phyloP scores from a whole-genome alignment of 192 early-diverging fungal species.

The Mortierella hygrophila region DNA sequence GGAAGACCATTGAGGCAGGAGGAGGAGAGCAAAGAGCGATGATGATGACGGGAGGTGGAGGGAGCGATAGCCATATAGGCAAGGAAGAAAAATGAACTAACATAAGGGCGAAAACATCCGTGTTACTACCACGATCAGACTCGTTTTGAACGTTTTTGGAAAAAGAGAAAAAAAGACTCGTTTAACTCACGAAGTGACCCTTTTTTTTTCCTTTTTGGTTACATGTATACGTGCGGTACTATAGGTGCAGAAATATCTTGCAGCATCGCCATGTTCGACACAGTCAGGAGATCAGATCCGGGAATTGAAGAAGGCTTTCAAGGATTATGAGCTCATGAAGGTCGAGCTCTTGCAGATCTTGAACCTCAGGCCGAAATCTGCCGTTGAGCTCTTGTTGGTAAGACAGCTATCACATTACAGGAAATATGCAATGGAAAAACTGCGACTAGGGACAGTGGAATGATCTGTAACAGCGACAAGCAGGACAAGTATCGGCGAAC shows the following conservation, averaged over 20 bases:
- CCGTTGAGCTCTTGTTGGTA: constrained; percentile 77
- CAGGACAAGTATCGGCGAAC: too few species aligned
- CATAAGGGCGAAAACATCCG: not conserved
- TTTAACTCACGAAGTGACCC: not conserved
- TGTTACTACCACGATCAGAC: not conserved
- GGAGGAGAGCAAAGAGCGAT: too few species aligned
- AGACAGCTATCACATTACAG: not conserved
- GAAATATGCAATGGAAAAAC: too few species aligned
- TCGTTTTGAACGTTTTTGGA: too few species aligned
- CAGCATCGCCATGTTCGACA: constrained; percentile 66
- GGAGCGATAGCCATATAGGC: too few species aligned
- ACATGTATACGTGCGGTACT: not conserved
- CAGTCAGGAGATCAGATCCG: constrained; percentile 69
- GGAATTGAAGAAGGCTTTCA: constrained; percentile 59
- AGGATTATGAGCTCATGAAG: constrained; percentile 70
- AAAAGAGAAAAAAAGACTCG: too few species aligned
- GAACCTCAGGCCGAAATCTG: constrained; percentile 74
- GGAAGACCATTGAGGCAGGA: not conserved
- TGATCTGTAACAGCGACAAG: too few species aligned
- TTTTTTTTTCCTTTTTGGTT: not conserved
- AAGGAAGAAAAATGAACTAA: too few species aligned
- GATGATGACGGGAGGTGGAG: too few species aligned
- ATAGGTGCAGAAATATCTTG: constrained; percentile 70
- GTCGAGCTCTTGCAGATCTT: constrained; percentile 82
- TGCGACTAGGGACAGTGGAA: too few species aligned